Conservation (phyloP, 805 yeast species). For the Starmerella bacillaris region DNA sequence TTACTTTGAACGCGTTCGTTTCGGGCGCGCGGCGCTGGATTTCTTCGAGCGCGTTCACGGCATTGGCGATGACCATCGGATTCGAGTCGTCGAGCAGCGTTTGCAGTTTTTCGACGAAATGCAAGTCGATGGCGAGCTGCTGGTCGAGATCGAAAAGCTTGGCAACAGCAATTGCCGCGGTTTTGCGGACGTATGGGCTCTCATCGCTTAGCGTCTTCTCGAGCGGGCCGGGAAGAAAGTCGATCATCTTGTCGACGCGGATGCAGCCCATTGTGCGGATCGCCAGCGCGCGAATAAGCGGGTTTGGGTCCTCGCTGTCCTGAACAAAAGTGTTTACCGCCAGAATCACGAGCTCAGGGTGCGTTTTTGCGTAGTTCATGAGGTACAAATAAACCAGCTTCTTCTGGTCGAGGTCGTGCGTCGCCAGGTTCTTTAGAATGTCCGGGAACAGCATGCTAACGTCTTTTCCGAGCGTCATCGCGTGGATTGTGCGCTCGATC, state of each 20-base stretch:
- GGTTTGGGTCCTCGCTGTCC: constrained; percentile 93
- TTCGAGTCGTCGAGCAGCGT: constrained; percentile 64
- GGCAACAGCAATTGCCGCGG: constrained; percentile 95
- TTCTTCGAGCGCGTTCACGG: constrained; percentile 70
- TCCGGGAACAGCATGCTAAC: constrained; percentile 90
- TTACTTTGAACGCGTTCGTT: constrained; percentile 30
- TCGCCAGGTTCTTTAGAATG: constrained; percentile 87
- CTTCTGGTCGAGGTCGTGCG: constrained; percentile 91
- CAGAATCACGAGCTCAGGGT: constrained; percentile 86
- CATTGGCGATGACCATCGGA: constrained; percentile 95
- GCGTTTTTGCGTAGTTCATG: constrained; percentile 93
- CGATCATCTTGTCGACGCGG: constrained; percentile 85
- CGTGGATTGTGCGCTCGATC: constrained; percentile 88
- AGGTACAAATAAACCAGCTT: constrained; percentile 83
- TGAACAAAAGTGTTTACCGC: constrained; percentile 93
- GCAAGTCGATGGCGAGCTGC: constrained; percentile 66
- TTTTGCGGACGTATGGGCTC: constrained; percentile 91
- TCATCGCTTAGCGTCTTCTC: constrained; percentile 74
- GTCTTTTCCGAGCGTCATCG: constrained; percentile 96
- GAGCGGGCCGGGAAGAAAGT: constrained; percentile 80
- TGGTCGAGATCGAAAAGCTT: constrained; percentile 77
- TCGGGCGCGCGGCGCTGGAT: constrained; percentile 51
- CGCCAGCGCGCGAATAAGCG: constrained; percentile 86
- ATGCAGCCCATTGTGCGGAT: constrained; percentile 98
- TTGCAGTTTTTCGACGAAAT: constrained; percentile 54